Conservation (phyloP, 371 early-diverging fungal genomes). For the Mortierella sp. region DNA sequence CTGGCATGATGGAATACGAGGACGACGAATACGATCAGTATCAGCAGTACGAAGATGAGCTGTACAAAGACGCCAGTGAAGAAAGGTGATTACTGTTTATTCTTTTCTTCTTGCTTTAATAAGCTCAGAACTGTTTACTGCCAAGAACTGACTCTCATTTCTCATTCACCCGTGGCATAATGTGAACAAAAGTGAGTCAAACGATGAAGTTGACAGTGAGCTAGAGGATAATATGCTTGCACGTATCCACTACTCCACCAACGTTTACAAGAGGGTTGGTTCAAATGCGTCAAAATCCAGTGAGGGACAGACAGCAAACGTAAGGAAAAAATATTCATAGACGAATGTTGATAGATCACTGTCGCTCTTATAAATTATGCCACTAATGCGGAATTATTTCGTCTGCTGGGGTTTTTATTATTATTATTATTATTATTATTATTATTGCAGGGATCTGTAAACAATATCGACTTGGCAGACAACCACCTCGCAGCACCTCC, state of each 20-base stretch:
- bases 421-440: background rate
- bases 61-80: constrained; percentile 39
- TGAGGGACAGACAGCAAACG: constrained; percentile 1
- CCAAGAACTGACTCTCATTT: background rate
- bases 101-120: too few relatives aligned
- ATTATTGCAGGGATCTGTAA: background rate
- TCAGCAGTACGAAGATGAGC: constrained; percentile 50
- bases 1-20: constrained; percentile 39
- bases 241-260: constrained; percentile 45
- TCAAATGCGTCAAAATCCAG: background rate
- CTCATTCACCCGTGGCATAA: background rate
- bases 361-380: background rate
- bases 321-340: background rate
- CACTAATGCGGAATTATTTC: background rate
- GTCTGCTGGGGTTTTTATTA: background rate
- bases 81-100: constrained; percentile 19
- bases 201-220: constrained; percentile 47
- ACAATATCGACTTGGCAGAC: background rate
- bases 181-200: constrained; percentile 10
- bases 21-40: constrained; percentile 47
- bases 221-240: constrained; percentile 45
- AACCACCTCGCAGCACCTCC: constrained; percentile 9
- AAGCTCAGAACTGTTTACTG: background rate
- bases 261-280: constrained; percentile 35
- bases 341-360: background rate